Evolutionary conservation across 2,329 filamentous ascomycete species (phyloP).

Genomic region (Leptographium wingfieldii): DNA sequence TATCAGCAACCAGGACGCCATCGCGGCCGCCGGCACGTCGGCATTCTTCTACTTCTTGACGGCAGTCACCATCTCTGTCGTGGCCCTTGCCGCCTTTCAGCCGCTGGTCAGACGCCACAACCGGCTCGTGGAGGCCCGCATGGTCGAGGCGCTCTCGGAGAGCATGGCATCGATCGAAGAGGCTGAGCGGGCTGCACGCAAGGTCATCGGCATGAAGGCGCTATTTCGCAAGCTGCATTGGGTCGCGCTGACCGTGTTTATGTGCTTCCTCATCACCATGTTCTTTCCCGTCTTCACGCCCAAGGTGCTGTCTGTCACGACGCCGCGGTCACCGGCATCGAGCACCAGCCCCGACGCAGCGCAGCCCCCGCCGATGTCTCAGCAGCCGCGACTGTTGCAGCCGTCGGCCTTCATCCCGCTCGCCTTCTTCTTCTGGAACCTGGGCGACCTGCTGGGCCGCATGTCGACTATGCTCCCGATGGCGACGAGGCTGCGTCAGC

Average conservation of each 20-base stretch:
- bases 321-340: conserved; percentile 14
- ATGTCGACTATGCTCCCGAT: conserved; percentile 48
- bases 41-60: conserved; percentile 89
- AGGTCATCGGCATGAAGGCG: conserved; percentile 40
- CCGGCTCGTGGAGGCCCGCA: conserved; percentile 36
- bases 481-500: conserved; percentile 39
- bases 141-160: conserved; percentile 34
- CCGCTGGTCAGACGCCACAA: conserved; percentile 54
- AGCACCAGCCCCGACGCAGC: conserved; percentile 11
- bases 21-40: conserved; percentile 41
- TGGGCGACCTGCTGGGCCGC: conserved; percentile 71
- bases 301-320: conserved; percentile 40
- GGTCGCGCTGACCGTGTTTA: conserved; percentile 62
- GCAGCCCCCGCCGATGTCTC: neutral
- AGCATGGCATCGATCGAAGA: conserved; percentile 39
- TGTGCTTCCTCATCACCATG: conserved; percentile 81
- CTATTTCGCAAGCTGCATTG: conserved; percentile 71
- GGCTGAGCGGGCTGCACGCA: conserved; percentile 36
- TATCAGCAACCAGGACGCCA: conserved; percentile 15
- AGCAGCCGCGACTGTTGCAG: conserved; percentile 43
- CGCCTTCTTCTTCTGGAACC: conserved; percentile 86
- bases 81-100: conserved; percentile 60
- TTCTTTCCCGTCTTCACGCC: conserved; percentile 86
- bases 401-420: conserved; percentile 77
- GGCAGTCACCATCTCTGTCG: conserved; percentile 61